Evolutionary conservation across 2,329 filamentous ascomycete species (phyloP).

Genomic region (Colletotrichum salicis): DNA sequence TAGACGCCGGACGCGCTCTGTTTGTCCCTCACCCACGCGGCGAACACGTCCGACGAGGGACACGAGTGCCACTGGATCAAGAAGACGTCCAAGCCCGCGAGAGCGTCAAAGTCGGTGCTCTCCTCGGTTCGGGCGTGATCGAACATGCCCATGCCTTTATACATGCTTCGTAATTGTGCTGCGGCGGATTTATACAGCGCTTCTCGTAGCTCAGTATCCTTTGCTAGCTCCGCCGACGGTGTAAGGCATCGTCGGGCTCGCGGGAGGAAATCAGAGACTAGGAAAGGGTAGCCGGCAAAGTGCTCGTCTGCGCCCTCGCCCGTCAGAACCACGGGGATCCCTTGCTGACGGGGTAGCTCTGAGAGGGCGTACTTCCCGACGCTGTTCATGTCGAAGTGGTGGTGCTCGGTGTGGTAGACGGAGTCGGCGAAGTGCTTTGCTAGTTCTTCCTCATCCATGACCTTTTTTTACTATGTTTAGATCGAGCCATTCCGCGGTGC

Average conservation of each 20-base stretch:
- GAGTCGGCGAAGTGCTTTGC: conserved; percentile 43
- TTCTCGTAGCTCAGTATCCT: conserved; percentile 27
- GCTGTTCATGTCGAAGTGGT: conserved; percentile 58
- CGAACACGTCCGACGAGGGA: conserved; percentile 14
- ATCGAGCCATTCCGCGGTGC: conserved; percentile 46
- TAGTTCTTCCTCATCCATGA: conserved; percentile 41
- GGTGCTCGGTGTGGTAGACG: conserved; percentile 45
- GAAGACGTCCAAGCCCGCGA: neutral
- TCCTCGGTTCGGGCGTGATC: conserved; percentile 11
- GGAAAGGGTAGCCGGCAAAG: conserved; percentile 62
- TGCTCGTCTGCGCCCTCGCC: conserved; percentile 63
- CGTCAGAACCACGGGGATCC: conserved; percentile 64
- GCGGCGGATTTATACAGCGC: neutral
- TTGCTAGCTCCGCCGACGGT: conserved; percentile 42
- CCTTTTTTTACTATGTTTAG: conserved; percentile 40
- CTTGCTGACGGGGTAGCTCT: conserved; percentile 53
- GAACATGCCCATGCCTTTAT: neutral
- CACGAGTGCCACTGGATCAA: neutral
- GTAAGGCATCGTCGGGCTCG: conserved; percentile 54
- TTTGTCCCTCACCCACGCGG: conserved; percentile 29
- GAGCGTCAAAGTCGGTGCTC: neutral
- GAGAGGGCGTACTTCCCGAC: conserved; percentile 63
- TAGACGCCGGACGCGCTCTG: neutral
- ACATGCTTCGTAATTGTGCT: neutral
- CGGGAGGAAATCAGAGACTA: conserved; percentile 57